phyloP scores from a whole-genome alignment of 208 protist genomes.

The Leishmania arabica region DNA sequence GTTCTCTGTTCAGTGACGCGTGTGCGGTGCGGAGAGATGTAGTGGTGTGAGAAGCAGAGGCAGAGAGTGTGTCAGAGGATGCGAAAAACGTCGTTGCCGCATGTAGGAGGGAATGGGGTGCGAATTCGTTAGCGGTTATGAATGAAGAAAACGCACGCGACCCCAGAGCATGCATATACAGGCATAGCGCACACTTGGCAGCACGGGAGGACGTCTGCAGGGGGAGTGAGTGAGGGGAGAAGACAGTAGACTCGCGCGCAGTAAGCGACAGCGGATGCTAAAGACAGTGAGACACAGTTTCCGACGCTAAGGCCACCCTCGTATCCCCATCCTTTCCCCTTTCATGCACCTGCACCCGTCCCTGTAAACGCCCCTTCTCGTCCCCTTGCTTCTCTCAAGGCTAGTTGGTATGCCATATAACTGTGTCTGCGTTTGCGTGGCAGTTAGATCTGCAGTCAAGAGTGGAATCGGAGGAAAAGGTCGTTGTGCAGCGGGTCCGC shows the following conservation, averaged over 20 bases:
- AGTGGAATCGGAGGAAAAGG: background rate
- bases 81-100: background rate
- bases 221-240: background rate
- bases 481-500: background rate
- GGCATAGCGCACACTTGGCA: background rate
- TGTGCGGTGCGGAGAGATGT: background rate
- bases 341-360: background rate
- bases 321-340: background rate
- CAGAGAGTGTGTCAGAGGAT: background rate
- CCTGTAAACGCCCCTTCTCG: background rate
- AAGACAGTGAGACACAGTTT: background rate
- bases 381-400: background rate
- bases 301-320: background rate
- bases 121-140: background rate
- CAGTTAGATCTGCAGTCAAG: background rate
- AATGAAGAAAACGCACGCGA: background rate
- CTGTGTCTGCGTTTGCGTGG: background rate
- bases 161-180: background rate
- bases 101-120: background rate
- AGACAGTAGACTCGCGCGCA: background rate
- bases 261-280: background rate
- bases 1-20: background rate
- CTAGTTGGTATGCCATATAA: background rate
- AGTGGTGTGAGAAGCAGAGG: background rate
- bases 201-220: background rate